A percentile compares a stretch with the other conserved stretches of the same genome.
Evolutionary conservation across 2,329 filamentous ascomycete species (phyloP).

Genomic region (Pochonia chlamydosporia): DNA sequence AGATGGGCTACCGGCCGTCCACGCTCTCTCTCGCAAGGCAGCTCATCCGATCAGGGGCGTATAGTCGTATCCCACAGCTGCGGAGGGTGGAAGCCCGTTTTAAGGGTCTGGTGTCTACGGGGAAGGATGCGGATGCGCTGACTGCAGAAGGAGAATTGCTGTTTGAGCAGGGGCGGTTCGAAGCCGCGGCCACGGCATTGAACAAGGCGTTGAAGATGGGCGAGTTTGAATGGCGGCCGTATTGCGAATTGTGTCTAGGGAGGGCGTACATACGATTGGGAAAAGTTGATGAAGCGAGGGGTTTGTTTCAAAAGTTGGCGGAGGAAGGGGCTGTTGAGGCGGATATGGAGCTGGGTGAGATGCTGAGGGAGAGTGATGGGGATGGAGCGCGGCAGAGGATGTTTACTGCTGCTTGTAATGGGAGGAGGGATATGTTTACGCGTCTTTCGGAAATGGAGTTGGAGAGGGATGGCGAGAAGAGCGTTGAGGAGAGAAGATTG

Average conservation of each 20-base stretch:
- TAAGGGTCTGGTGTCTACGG: constrained; percentile 21
- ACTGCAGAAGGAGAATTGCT: constrained; percentile 26
- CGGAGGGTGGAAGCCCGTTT: constrained; percentile 21
- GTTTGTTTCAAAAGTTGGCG: constrained; percentile 16
- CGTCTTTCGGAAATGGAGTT: constrained; percentile 24
- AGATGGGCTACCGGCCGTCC: constrained; percentile 21
- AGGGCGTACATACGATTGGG: constrained; percentile 18
- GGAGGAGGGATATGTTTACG: constrained; percentile 18
- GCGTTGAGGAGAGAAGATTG: constrained; percentile 15
- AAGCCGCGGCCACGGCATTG: constrained; percentile 15
- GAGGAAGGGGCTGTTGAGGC: constrained; percentile 18
- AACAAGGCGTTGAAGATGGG: constrained; percentile 18
- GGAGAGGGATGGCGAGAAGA: constrained; percentile 11
- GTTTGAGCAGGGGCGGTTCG: constrained; percentile 17
- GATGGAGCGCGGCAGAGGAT: constrained; percentile 19
- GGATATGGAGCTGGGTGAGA: constrained; percentile 19
- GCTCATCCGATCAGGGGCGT: constrained; percentile 15
- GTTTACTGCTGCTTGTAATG: constrained; percentile 20
- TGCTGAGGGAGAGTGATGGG: constrained; percentile 16
- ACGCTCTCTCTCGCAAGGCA: constrained; percentile 22
- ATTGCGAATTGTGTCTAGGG: constrained; percentile 21
- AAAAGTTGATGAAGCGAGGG: constrained; percentile 16
- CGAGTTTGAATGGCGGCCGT: constrained; percentile 21
- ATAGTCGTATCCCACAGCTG: constrained; percentile 14
- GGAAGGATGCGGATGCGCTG: constrained; percentile 29